phyloP scores from a whole-genome alignment of 2,329 filamentous ascomycete species.

The Lasiodiplodia sp. region DNA sequence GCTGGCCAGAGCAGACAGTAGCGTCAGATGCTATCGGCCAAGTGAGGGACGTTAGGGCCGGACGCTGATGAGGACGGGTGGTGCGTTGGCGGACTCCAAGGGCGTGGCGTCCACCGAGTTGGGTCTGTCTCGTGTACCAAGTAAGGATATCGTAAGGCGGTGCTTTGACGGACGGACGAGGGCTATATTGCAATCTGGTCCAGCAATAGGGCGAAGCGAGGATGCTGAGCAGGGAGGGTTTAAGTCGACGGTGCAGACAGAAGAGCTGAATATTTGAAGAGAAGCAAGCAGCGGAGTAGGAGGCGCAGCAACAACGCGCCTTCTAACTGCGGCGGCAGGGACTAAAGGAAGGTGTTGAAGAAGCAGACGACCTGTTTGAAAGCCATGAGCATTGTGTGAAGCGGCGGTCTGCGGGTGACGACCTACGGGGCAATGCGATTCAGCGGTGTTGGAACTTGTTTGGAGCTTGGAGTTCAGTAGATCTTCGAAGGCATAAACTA shows the following conservation, averaged over 20 bases:
- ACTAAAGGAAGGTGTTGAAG: not conserved
- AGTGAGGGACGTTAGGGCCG: not conserved
- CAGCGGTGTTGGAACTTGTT: not conserved
- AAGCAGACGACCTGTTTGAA: not conserved
- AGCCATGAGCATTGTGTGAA: not conserved
- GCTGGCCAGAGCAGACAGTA: too few species aligned
- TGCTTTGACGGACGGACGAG: not conserved
- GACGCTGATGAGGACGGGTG: not conserved
- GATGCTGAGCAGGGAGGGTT: not conserved
- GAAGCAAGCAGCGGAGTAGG: not conserved
- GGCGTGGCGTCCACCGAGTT: not conserved
- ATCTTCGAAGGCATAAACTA: not conserved
- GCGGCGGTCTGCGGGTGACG: not conserved
- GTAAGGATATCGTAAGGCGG: not conserved
- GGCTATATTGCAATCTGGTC: not conserved
- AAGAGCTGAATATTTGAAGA: not conserved
- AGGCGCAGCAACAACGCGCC: not conserved
- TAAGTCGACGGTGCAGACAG: not conserved
- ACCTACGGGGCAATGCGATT: constrained; percentile 10
- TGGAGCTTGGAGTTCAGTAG: not conserved
- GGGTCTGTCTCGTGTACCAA: not conserved
- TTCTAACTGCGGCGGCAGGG: not conserved
- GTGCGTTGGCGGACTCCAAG: not conserved
- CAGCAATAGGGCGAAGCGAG: not conserved
- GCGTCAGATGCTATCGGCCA: not conserved